Conservation (phyloP, 768 basidiomycete genomes). For the Lentinula detonsa region DNA sequence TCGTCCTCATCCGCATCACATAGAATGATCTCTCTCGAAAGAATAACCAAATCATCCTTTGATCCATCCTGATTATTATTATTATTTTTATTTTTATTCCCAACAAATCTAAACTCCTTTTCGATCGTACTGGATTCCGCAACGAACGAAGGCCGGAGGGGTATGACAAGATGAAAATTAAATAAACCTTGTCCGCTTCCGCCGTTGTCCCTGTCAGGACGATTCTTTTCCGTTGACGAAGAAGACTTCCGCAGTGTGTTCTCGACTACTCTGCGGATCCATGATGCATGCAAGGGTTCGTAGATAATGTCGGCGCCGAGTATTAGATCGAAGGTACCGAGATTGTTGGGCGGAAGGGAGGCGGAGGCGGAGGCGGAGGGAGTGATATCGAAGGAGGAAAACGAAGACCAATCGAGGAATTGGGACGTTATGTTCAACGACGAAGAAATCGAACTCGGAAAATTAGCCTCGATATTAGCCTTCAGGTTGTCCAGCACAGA, state of each 20-base stretch:
- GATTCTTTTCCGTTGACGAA: background rate
- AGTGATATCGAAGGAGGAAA: background rate
- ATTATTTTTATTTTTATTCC: background rate
- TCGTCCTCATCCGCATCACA: slow-evolving; percentile 38
- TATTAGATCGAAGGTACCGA: slow-evolving; percentile 54
- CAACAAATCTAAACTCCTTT: slow-evolving; percentile 35
- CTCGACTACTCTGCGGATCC: slow-evolving; percentile 60
- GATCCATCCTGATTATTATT: slow-evolving; percentile 4
- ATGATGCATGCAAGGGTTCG: slow-evolving; percentile 60
- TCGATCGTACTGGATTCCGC: slow-evolving; percentile 58
- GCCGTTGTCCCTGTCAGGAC: background rate
- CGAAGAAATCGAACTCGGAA: slow-evolving; percentile 18
- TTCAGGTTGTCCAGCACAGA: slow-evolving; percentile 65
- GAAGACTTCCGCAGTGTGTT: slow-evolving; percentile 35
- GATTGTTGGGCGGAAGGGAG: background rate
- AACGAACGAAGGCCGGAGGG: slow-evolving; percentile 59
- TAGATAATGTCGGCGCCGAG: slow-evolving; percentile 85
- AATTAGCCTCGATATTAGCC: slow-evolving; percentile 55
- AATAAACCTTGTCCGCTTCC: slow-evolving; percentile 30
- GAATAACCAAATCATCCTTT: slow-evolving; percentile 35
- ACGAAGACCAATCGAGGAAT: slow-evolving; percentile 59
- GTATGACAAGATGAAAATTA: slow-evolving; percentile 77
- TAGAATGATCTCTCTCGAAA: slow-evolving; percentile 46
- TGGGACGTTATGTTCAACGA: slow-evolving; percentile 11
- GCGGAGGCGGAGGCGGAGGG: background rate